Base-by-base conservation (phyloP, 176 grass and related monocot species). In the Avena atlantica region DNA sequence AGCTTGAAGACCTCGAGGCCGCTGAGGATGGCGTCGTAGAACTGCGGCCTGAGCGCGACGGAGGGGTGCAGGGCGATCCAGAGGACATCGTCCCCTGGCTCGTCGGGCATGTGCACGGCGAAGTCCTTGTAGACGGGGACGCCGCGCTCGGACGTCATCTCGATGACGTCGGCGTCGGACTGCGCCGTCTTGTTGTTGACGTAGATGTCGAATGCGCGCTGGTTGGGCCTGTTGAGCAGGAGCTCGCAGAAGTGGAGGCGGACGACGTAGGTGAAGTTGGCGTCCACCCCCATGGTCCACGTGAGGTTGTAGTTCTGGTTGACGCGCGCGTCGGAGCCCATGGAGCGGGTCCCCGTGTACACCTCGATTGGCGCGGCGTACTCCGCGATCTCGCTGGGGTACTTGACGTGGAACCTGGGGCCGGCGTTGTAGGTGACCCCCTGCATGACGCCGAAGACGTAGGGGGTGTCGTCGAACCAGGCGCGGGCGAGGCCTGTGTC, bases 1-100 rank as follows among this genome's bases (percentile, higher is more conserved):
- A 97, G n/a, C 87, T 94, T 97, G 85, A 97, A 97, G 53, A 97
- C 86, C 94, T 97, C 94, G 61, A 97, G 86, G 25, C 88, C 94
- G 75, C 90, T 97, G 55, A 97, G 76, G 47, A 92, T 79, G 62
- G 94, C 90, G 73, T 97, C 94, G 55, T 90, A 94, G 88, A 84
- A 94, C 84, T 94, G 87, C 53, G 94, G 92, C 17, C 91, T 82
- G 57, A 89, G 87, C 52, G 75, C 88, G 15, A 92, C 80, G 0
- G 92, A 89, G 3, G 94, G 94, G 88, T 97, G 89, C 34, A 94
- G 19, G 34, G 92, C 94, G 34, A 97, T 86, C 92, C 92, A 97
- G 9, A 97, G 19, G 71, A 84, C 2, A 77, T 94, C 86, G 15
- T 87, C 88, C 0, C 80, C 92, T 1, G 86, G 81, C 1, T 83